Conservation (phyloP, 192 early-diverging fungal species). For the Jimgerdemannia flammicorona region DNA sequence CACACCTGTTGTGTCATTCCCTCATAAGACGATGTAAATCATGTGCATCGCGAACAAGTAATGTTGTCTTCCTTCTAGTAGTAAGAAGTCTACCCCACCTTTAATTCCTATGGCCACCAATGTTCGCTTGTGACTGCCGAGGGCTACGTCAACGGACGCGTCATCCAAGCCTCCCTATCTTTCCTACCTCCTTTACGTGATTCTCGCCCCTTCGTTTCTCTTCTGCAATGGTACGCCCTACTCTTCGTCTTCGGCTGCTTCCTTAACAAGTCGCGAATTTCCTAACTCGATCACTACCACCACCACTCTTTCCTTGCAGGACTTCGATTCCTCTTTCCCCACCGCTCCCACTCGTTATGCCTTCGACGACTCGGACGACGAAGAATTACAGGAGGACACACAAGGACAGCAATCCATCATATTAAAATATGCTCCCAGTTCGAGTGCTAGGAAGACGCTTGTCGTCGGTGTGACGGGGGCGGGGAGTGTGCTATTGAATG, state of each 20-base stretch:
- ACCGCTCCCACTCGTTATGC: slow-evolving; percentile 26
- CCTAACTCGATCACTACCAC: too few species aligned
- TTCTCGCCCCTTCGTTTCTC: neutral
- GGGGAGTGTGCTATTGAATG: slow-evolving; percentile 11
- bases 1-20: too few species aligned
- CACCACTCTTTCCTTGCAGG: neutral
- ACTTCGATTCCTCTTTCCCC: slow-evolving; percentile 22
- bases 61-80: too few species aligned
- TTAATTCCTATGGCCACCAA: too few species aligned
- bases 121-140: too few species aligned
- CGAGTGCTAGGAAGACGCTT: neutral
- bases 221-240: neutral
- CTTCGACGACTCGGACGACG: slow-evolving; percentile 19
- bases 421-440: neutral
- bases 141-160: neutral
- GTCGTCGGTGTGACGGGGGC: slow-evolving; percentile 16
- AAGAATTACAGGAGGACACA: neutral
- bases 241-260: too few species aligned
- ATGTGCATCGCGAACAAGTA: too few species aligned
- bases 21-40: too few species aligned
- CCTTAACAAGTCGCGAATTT: too few species aligned
- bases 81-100: too few species aligned
- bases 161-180: neutral
- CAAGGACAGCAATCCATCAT: neutral
- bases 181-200: too few species aligned